Base-by-base conservation (phyloP, 2,329 filamentous ascomycete genomes). In the Colletotrichum karsti region DNA sequence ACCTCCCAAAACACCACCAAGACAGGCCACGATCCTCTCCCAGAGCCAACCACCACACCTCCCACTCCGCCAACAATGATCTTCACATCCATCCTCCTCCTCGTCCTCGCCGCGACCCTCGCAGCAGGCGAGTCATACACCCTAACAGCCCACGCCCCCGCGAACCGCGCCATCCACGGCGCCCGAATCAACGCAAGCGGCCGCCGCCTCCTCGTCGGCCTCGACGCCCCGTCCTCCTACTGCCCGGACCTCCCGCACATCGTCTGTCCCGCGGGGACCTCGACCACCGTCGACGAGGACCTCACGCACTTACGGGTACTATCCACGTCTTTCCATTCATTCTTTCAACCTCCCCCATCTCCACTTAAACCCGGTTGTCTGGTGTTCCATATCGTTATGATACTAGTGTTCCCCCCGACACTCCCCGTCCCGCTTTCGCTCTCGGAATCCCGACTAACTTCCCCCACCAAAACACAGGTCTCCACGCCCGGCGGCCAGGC, bases 401-500 rank as follows among this genome's bases (percentile, higher is more conserved):
- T n/a, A n/a, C n/a, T n/a, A n/a, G n/a, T n/a, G n/a, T n/a, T 35
- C 10, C 3, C 33, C 33, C 33, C 2, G 33, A 35, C 10, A 35
- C 10, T 15, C 3, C 8, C 33, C 33, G 15, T 35, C 33, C 33
- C 15, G 33, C 8, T 35, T 13, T 35, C 33, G 33, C 6, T 35
- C 33, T 35, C 33, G 33, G 10, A 35, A 9, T 12, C 10, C 33
- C 8, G 15, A 2, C 30, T 28, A 1, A 5, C 7, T 4, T 28
- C 24, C 8, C 24, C n/a, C n/a, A n/a, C n/a, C n/a, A 5, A n/a
- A 24, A n/a, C 18, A 5, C 9, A 82, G 78, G 84, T 88, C 33
- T 74, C 83, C 30, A 90, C 91, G 5, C 89, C 90, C 5, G 90
- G 90, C 28, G 90, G 90, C 26, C 90, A 92, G 73, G 78, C 83